phyloP scores from a whole-genome alignment of 371 early-diverging fungal genomes.

The Mortierella sp. region DNA sequence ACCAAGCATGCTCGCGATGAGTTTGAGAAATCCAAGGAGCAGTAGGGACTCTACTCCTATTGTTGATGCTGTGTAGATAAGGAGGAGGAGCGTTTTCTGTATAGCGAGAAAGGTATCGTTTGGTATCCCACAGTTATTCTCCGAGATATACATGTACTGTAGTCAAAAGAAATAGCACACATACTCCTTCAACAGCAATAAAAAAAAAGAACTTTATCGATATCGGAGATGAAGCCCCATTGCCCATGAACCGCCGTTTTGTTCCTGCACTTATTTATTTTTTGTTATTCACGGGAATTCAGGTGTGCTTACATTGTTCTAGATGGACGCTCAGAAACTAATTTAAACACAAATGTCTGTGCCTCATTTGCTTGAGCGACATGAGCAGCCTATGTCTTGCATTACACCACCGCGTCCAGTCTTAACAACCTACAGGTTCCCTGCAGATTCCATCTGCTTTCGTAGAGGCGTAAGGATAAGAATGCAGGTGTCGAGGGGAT shows the following conservation, averaged over 20 bases:
- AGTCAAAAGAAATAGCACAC: neutral
- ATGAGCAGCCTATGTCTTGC: too few species aligned
- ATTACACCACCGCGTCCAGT: too few species aligned
- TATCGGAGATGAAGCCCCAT: neutral
- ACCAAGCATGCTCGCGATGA: slow-evolving; percentile 29
- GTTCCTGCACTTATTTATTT: neutral
- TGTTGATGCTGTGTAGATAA: neutral
- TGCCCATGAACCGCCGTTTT: too few species aligned
- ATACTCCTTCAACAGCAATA: neutral
- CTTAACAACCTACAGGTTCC: too few species aligned
- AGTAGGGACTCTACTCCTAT: neutral
- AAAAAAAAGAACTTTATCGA: neutral
- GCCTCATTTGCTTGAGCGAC: neutral
- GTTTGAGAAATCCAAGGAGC: slow-evolving; percentile 28
- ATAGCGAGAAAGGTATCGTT: neutral
- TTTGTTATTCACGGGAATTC: neutral
- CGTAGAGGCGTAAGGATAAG: too few species aligned
- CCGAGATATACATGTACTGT: neutral
- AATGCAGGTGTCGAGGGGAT: too few species aligned
- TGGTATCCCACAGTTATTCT: neutral
- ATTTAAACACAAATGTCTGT: neutral
- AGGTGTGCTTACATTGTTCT: too few species aligned
- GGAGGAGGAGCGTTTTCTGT: too few species aligned
- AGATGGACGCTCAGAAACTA: neutral
- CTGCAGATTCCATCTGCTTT: too few species aligned